phyloP scores from a whole-genome alignment of 2,329 filamentous ascomycete genomes.

The Exophiala bonariae region DNA sequence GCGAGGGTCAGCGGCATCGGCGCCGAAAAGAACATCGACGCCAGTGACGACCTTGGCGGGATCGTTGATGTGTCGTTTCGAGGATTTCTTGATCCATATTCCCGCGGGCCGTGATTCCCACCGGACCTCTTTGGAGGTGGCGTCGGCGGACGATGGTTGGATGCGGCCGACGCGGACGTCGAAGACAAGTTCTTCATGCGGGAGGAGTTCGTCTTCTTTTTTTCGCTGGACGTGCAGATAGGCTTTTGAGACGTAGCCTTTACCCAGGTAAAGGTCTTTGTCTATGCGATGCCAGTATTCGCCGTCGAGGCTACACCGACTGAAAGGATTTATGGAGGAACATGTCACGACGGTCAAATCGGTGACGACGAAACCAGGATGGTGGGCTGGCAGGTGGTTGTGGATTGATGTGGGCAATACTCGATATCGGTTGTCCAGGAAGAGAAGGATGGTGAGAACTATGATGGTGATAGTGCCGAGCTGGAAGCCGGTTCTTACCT shows the following conservation, averaged over 20 bases:
- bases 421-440: slow-evolving; percentile 85
- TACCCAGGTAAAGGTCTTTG: slow-evolving; percentile 82
- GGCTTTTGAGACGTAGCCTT: slow-evolving; percentile 71
- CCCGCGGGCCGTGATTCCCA: slow-evolving; percentile 80
- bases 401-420: slow-evolving; percentile 84
- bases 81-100: slow-evolving; percentile 77
- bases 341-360: slow-evolving; percentile 79
- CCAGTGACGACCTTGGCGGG: slow-evolving; percentile 73
- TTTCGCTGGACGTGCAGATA: slow-evolving; percentile 82
- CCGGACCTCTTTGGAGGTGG: slow-evolving; percentile 56
- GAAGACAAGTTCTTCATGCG: slow-evolving; percentile 75
- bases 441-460: slow-evolving; percentile 70
- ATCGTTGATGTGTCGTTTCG: slow-evolving; percentile 72
- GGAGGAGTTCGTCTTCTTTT: slow-evolving; percentile 76
- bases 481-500: slow-evolving; percentile 71
- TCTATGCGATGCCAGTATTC: slow-evolving; percentile 79
- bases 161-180: slow-evolving; percentile 74
- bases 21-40: slow-evolving; percentile 83
- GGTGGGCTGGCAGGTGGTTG: slow-evolving; percentile 81
- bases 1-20: slow-evolving; percentile 87
- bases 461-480: slow-evolving; percentile 65
- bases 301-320: slow-evolving; percentile 72
- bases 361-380: slow-evolving; percentile 80
- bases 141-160: slow-evolving; percentile 62
- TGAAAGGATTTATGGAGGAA: slow-evolving; percentile 71